Evolutionary conservation across 192 early-diverging fungal genomes (phyloP).

Genomic region (Mortierella hygrophila): DNA sequence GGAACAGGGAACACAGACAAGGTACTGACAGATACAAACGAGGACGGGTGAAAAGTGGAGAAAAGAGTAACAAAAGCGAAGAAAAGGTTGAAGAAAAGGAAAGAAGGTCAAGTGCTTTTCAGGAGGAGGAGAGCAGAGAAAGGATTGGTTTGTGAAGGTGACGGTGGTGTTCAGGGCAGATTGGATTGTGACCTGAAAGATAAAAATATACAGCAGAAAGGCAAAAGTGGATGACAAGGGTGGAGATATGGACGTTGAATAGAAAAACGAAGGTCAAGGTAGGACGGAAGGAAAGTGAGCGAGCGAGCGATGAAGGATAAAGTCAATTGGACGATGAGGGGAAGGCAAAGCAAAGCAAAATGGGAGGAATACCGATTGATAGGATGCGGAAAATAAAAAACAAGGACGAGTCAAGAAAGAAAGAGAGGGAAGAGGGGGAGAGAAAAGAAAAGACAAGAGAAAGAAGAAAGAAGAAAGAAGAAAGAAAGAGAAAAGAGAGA

Average conservation of each 20-base stretch:
- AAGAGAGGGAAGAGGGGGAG: not conserved
- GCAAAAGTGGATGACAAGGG: too few relatives aligned
- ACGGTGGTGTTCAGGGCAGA: too few relatives aligned
- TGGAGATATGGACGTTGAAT: too few relatives aligned
- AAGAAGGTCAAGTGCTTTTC: not conserved
- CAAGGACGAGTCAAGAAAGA: not conserved
- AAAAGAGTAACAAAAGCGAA: not conserved
- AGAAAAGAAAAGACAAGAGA: too few relatives aligned
- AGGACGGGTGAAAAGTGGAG: not conserved
- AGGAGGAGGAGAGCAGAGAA: not conserved
- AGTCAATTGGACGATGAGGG: too few relatives aligned
- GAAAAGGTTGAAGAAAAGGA: not conserved
- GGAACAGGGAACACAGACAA: not conserved
- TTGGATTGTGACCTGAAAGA: too few relatives aligned
- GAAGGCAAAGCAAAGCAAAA: not conserved
- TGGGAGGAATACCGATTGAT: not conserved
- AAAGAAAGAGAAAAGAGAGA: not conserved
- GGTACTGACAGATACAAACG: not conserved
- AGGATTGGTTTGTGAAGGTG: too few relatives aligned
- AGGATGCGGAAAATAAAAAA: not conserved
- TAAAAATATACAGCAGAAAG: too few relatives aligned
- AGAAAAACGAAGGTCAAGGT: too few relatives aligned
- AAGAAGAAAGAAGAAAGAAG: not conserved
- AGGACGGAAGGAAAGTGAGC: too few relatives aligned
- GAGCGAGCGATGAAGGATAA: too few relatives aligned